These are phyloP conservation scores for Trichoderma citrinoviride DNA, from an alignment of 2,329 filamentous ascomycete species.

Conservation along the genomic window DNA sequence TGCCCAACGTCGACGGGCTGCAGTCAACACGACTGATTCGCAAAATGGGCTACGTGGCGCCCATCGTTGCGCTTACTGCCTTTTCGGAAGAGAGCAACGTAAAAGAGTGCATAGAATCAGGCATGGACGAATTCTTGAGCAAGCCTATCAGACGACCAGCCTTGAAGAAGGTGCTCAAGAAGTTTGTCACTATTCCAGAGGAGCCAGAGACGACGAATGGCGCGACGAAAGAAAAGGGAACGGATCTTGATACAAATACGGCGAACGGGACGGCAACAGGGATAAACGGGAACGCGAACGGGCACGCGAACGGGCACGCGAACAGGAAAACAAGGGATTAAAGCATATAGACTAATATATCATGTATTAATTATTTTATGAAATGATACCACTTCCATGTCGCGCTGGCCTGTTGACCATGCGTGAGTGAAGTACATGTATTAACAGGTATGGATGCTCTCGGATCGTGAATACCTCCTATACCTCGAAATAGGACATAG, in stretches of 20 bases:
- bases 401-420: background rate
- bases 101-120: conserved; percentile 79
- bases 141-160: conserved; percentile 78
- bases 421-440: no score
- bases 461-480: no score
- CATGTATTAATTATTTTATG: background rate
- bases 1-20: conserved; percentile 89
- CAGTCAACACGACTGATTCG: conserved; percentile 84
- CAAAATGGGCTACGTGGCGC: conserved; percentile 79
- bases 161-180: conserved; percentile 80
- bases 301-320: background rate
- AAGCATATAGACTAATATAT: conserved; percentile 13
- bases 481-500: no score
- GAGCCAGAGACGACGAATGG: conserved; percentile 40
- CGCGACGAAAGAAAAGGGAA: background rate
- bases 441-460: no score
- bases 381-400: background rate
- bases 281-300: background rate
- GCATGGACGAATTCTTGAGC: conserved; percentile 86
- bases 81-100: conserved; percentile 90
- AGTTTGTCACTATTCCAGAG: conserved; percentile 78
- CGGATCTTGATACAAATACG: background rate
- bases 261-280: conserved; percentile 1
- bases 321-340: conserved; percentile 7
- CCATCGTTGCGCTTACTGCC: conserved; percentile 87